Conservation (phyloP, 106 monocot genomes). For the Cymbidium sinense region DNA sequence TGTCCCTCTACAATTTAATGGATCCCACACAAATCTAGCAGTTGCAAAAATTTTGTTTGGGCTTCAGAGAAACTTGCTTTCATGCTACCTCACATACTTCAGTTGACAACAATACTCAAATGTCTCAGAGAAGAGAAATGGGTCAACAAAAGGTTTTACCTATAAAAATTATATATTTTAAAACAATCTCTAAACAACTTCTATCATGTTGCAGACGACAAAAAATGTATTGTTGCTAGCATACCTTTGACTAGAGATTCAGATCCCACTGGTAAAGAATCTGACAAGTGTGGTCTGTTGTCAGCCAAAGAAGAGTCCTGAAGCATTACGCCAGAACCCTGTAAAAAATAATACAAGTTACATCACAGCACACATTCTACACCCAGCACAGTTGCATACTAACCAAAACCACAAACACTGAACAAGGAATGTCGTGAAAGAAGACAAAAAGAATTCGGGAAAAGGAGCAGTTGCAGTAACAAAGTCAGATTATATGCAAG, state of each 20-base stretch:
- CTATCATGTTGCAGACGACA: not conserved
- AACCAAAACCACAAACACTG: not conserved
- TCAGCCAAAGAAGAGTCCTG: constrained; percentile 36
- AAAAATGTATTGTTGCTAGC: not conserved
- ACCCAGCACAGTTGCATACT: not conserved
- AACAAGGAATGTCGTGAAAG: not conserved
- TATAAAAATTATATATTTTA: not conserved
- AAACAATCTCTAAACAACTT: not conserved
- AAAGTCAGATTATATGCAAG: not conserved
- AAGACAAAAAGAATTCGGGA: not conserved
- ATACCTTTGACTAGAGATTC: constrained; percentile 32
- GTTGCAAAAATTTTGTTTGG: not conserved
- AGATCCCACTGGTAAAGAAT: constrained; percentile 33
- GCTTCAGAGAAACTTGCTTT: not conserved
- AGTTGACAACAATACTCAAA: not conserved
- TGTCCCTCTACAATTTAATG: not conserved
- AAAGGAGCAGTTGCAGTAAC: not conserved
- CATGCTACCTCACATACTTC: not conserved
- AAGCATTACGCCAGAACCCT: constrained; percentile 21
- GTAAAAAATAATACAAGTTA: not conserved
- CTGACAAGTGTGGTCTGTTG: constrained; percentile 19
- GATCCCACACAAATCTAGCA: not conserved
- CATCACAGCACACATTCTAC: not conserved
- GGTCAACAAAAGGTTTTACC: not conserved
- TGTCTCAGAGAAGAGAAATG: not conserved